Percentiles rank a stretch among this genome's conserved stretches.
phyloP scores from a whole-genome alignment of 768 basidiomycete species.

The Hygrophorus pudorinus region DNA sequence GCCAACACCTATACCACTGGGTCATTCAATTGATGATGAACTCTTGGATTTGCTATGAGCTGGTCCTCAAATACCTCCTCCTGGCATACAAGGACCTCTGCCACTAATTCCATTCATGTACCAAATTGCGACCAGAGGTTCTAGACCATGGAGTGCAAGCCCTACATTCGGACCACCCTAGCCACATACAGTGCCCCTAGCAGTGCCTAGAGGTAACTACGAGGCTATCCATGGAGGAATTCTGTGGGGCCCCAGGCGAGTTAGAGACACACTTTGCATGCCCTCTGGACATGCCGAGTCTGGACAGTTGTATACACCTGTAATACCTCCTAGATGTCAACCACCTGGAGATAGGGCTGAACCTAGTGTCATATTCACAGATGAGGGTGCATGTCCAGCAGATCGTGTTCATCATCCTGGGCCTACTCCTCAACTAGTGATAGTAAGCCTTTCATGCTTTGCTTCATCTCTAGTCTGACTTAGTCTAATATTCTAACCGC shows the following conservation, averaged over 20 bases:
- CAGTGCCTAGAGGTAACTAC: conserved; percentile 4
- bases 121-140: conserved; percentile 32
- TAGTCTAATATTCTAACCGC: conserved; percentile 1
- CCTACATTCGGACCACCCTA: conserved; percentile 22
- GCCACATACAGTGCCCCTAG: conserved; percentile 19
- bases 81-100: conserved; percentile 38
- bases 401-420: conserved; percentile 19
- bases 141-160: conserved; percentile 26
- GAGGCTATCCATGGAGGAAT: not conserved
- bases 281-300: conserved; percentile 1
- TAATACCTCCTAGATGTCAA: conserved; percentile 1
- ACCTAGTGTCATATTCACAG: no score
- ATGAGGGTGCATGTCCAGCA: conserved; percentile 8
- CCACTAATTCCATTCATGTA: conserved; percentile 44
- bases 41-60: conserved; percentile 52
- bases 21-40: conserved; percentile 47
- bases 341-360: not conserved
- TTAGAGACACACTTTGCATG: not conserved
- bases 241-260: not conserved
- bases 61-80: conserved; percentile 27
- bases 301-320: conserved; percentile 1
- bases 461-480: not conserved
- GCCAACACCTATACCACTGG: conserved; percentile 37
- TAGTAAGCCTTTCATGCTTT: not conserved
- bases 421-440: conserved; percentile 1